Evolutionary conservation across 164 flowering plant genomes (phyloP).

Genomic region (Chimonanthus praecox): DNA sequence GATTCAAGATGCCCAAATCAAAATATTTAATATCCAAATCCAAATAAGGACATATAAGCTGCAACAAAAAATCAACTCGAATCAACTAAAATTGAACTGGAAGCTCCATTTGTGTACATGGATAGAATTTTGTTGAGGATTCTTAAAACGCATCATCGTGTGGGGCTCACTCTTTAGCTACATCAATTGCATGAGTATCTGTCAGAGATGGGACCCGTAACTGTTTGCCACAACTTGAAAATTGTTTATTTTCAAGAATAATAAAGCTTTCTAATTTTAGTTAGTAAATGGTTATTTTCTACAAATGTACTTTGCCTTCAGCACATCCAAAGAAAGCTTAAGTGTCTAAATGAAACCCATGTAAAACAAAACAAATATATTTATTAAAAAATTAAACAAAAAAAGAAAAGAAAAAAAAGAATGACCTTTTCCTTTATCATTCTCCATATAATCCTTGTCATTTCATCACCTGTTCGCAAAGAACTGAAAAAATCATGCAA

Average conservation of each 20-base stretch:
- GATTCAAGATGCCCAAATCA: slow-evolving; percentile 74
- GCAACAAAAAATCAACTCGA: slow-evolving; percentile 16
- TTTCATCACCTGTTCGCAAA: slow-evolving; percentile 73
- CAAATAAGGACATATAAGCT: slow-evolving; percentile 73
- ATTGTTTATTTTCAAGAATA: no score
- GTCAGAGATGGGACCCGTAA: no score
- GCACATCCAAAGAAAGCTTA: background rate
- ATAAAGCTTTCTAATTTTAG: no score
- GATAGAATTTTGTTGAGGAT: no score
- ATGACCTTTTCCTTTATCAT: slow-evolving; percentile 85
- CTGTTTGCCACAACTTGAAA: no score
- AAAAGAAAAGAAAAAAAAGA: background rate
- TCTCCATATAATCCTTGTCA: slow-evolving; percentile 87
- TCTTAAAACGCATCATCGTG: no score
- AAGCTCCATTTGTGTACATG: background rate
- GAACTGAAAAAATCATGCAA: background rate
- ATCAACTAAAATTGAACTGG: background rate
- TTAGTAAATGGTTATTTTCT: no score
- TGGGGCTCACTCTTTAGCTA: no score
- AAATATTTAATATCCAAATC: slow-evolving; percentile 81
- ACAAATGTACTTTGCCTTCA: no score
- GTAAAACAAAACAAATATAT: background rate
- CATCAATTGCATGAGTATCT: no score
- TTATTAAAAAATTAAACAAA: background rate
- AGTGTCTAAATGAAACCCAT: background rate